Conservation (phyloP, 352 stramenopile genomes). For the Phytopythium mirpurense region DNA sequence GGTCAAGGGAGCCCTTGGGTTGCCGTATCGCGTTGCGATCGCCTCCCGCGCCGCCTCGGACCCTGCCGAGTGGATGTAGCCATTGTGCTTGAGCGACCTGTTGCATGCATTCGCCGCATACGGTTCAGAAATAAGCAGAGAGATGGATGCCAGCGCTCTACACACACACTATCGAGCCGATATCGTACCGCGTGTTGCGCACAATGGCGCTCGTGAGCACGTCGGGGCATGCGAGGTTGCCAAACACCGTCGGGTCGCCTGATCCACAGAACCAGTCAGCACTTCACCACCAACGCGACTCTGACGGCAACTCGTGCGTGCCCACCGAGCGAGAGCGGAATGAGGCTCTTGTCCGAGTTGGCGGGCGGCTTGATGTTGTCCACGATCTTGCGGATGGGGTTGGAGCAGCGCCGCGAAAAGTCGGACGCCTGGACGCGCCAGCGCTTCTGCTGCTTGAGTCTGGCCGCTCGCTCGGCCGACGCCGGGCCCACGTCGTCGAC, state of each 20-base stretch:
- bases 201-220: constrained; percentile 79
- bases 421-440: constrained; percentile 69
- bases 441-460: constrained; percentile 40
- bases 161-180: too few species aligned
- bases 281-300: neutral
- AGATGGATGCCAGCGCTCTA: too few species aligned
- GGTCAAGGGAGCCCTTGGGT: constrained; percentile 42
- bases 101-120: neutral
- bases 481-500: constrained; percentile 10
- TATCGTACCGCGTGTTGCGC: constrained; percentile 47
- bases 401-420: constrained; percentile 67
- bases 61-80: constrained; percentile 92
- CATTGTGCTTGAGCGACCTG: constrained; percentile 84
- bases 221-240: constrained; percentile 89
- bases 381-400: constrained; percentile 94
- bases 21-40: constrained; percentile 85
- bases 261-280: neutral
- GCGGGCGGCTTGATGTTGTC: constrained; percentile 91
- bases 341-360: constrained; percentile 86
- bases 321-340: constrained; percentile 89
- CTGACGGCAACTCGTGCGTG: constrained; percentile 1
- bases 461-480: neutral
- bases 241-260: constrained; percentile 92
- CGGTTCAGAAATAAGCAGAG: neutral
- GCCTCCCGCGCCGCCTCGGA: constrained; percentile 77